These are phyloP conservation scores for Monosporozyma aerobia DNA, from an alignment of 805 yeast species.

Conservation along the genomic window DNA sequence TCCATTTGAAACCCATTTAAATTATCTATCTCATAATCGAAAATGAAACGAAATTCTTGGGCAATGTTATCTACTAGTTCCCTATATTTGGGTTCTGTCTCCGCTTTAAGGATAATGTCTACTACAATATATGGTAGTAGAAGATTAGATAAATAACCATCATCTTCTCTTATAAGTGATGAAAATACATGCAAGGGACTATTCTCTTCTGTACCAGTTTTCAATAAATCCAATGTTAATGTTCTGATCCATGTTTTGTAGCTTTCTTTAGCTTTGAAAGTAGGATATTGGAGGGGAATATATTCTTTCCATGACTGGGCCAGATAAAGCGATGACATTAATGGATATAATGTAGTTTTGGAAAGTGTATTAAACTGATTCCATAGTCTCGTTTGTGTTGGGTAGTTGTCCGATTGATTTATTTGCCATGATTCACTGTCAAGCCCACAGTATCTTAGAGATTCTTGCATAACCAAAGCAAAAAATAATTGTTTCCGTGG, in stretches of 20 bases:
- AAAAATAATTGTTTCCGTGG: constrained; percentile 76
- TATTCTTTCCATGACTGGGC: constrained; percentile 45
- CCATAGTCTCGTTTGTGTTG: constrained; percentile 42
- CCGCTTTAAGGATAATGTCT: constrained; percentile 47
- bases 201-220: constrained; percentile 24
- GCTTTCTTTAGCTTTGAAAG: constrained; percentile 45
- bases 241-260: constrained; percentile 65
- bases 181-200: constrained; percentile 56
- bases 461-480: constrained; percentile 85
- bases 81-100: constrained; percentile 33
- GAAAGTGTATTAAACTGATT: constrained; percentile 53
- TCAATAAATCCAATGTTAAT: constrained; percentile 58
- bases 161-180: constrained; percentile 58
- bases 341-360: constrained; percentile 64
- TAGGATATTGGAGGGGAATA: constrained; percentile 49
- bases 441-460: constrained; percentile 53
- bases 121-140: constrained; percentile 70
- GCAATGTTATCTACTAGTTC: constrained; percentile 38
- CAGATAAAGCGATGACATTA: constrained; percentile 60
- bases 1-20: constrained; percentile 49
- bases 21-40: constrained; percentile 38
- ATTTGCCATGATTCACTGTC: constrained; percentile 29
- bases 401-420: constrained; percentile 16
- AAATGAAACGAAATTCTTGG: constrained; percentile 51
- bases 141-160: constrained; percentile 57